phyloP scores from a whole-genome alignment of 192 early-diverging fungal genomes.

The Coemansia sp. region DNA sequence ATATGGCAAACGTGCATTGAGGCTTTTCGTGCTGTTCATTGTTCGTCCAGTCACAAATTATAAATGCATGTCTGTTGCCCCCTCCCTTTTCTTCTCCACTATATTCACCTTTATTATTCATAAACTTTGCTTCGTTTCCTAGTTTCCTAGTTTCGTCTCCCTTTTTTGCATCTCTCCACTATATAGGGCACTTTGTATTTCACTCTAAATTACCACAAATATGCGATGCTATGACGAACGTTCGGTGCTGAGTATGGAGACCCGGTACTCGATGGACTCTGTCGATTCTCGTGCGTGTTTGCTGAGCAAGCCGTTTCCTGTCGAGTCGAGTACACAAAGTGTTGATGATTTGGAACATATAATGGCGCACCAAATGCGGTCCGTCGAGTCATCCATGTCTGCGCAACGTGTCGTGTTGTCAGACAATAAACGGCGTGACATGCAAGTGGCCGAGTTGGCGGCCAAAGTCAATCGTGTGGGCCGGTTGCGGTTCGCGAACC shows the following conservation, averaged over 20 bases:
- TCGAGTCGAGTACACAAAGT: not conserved
- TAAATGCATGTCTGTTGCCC: too few relatives aligned
- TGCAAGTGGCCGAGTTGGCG: constrained; percentile 40
- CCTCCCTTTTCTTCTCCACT: too few relatives aligned
- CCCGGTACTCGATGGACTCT: constrained; percentile 35
- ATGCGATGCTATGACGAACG: constrained; percentile 10
- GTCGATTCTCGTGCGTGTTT: constrained; percentile 28
- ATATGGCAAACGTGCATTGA: too few relatives aligned
- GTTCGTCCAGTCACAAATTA: too few relatives aligned
- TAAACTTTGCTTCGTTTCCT: too few relatives aligned
- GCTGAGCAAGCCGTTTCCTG: constrained; percentile 5
- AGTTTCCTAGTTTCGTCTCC: too few relatives aligned
- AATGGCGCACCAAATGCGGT: constrained; percentile 15
- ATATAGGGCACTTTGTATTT: too few relatives aligned
- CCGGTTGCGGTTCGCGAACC: constrained; percentile 35
- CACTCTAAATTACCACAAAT: not conserved
- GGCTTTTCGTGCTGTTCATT: too few relatives aligned
- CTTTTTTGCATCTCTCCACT: too few relatives aligned
- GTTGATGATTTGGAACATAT: constrained; percentile 27
- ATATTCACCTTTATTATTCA: too few relatives aligned
- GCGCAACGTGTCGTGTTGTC: constrained; percentile 44
- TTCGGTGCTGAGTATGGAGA: constrained; percentile 27
- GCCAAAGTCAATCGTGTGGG: constrained; percentile 43
- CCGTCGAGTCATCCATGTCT: constrained; percentile 12
- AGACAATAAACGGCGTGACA: constrained; percentile 22